phyloP scores from a whole-genome alignment of 345 rosid genomes.

The Noccaea bulbosa region DNA sequence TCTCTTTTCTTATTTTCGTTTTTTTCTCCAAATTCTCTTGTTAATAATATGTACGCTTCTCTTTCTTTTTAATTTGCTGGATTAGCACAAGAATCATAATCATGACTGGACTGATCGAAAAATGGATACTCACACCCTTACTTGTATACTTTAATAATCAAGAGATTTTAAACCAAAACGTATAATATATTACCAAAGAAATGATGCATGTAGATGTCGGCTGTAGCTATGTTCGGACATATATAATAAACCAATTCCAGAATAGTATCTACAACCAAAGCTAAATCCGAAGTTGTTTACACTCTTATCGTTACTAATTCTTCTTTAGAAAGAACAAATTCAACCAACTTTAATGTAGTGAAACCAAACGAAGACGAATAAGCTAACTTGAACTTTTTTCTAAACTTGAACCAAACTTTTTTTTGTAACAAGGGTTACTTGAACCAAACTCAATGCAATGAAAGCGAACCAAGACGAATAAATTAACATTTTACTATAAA shows the following conservation, averaged over 20 bases:
- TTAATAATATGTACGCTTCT: slow-evolving; percentile 26
- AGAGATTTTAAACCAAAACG: slow-evolving; percentile 19
- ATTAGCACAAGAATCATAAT: slow-evolving; percentile 38
- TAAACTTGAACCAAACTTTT: too few species aligned
- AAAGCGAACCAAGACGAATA: background rate
- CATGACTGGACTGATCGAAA: slow-evolving; percentile 31
- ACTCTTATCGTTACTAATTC: background rate
- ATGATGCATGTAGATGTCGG: slow-evolving; percentile 4
- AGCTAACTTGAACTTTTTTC: too few species aligned
- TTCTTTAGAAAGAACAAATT: too few species aligned
- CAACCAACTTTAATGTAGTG: background rate
- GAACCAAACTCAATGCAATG: too few species aligned
- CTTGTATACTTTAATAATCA: slow-evolving; percentile 1
- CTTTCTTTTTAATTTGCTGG: slow-evolving; percentile 34
- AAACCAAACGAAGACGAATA: too few species aligned
- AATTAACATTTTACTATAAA: background rate
- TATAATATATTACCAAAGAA: background rate
- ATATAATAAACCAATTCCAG: background rate
- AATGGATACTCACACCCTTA: slow-evolving; percentile 11
- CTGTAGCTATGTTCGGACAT: background rate
- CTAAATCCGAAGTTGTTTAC: background rate
- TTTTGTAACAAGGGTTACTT: too few species aligned
- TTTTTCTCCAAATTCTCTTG: background rate
- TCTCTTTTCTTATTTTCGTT: slow-evolving; percentile 18
- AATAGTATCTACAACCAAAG: background rate